Percentiles rank a stretch among this genome's conserved stretches.
phyloP scores from a whole-genome alignment of 129 eudicot genomes.

The Glebionis coronaria region DNA sequence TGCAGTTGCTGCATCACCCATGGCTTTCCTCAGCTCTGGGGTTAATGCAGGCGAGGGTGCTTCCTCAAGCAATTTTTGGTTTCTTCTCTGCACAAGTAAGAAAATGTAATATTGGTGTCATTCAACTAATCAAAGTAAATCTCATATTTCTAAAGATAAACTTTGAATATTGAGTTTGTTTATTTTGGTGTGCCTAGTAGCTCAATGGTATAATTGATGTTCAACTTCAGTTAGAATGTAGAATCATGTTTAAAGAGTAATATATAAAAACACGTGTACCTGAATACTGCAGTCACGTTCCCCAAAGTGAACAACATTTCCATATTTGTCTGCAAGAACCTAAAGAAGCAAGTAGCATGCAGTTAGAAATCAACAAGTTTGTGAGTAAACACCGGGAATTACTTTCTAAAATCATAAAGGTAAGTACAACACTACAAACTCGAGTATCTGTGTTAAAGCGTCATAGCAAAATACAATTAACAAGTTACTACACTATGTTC shows the following conservation, averaged over 20 bases:
- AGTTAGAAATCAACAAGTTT: slow-evolving; percentile 22
- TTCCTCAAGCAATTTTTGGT: slow-evolving; percentile 97
- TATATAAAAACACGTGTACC: slow-evolving; percentile 37
- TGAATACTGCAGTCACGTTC: slow-evolving; percentile 99
- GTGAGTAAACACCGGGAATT: slow-evolving; percentile 12
- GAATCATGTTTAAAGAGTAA: not conserved
- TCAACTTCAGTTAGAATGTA: not conserved
- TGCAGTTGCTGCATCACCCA: slow-evolving; percentile 99
- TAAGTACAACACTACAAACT: not conserved
- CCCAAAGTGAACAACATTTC: slow-evolving; percentile 97
- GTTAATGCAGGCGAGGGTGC: slow-evolving; percentile 99
- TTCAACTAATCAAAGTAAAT: not conserved
- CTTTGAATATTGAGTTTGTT: not conserved
- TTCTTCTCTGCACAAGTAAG: slow-evolving; percentile 76
- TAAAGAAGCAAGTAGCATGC: slow-evolving; percentile 21
- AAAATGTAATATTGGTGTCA: not conserved
- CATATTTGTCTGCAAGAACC: slow-evolving; percentile 97
- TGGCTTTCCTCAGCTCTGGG: slow-evolving; percentile 92
- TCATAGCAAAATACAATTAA: not conserved
- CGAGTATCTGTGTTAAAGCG: not conserved
- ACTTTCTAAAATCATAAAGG: slow-evolving; percentile 8
- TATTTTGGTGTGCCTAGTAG: not conserved
- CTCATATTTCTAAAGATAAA: not conserved
- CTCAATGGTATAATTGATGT: not conserved
- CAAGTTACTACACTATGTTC: slow-evolving; percentile 6